Base-by-base conservation (phyloP, 441 rosid genomes). In the Aleurites moluccanus region DNA sequence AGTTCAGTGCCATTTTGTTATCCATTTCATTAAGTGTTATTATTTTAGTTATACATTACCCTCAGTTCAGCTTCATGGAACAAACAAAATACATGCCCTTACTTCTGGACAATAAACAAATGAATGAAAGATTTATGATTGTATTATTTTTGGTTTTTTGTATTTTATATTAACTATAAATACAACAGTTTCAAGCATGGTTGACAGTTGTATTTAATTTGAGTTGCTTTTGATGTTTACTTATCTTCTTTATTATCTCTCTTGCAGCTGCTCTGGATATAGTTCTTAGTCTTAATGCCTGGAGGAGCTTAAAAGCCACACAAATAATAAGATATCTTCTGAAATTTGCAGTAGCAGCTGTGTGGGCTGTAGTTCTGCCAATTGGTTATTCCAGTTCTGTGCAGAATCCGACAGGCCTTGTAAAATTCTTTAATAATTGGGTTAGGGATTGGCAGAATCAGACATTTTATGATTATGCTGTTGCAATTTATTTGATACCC, bases 361-460 rank as follows among this genome's bases (percentile, higher is more conserved):
- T 79, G 73, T 96, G 99, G 98, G 94, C 95, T 15, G 89, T 96
- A 59, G 78, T 89, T 81, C 77, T 96, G 83, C 95, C 99, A 65
- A 81, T 92, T 73, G 87, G 92, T 71, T 96, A 91, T 83, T 83
- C 95, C 74, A 88, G 85, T 79, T 85, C 92, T 55, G 89, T 92
- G 82, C 86, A 79, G 80, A 91, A 91, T 82, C 97, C 96, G 74
- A 87, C 86, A 11, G 99, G 91, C 70, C 82, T 96, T 30, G 81
- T 87, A 47, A 91, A 86, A 81, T 87, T 91, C 76, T 85, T 96
- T 77, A 86, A 86, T 77, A 80, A 81, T 75, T 86, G 96, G 99
- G 80, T 78, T 78, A 85, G 67, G 60, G 82, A 89, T 75, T 94
- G 98, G 98, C 87, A 33, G 80, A 82, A 75, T 75, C 87, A 87